Evolutionary conservation across 352 stramenopile species (phyloP).

Genomic region (Globisporangium canariense): DNA sequence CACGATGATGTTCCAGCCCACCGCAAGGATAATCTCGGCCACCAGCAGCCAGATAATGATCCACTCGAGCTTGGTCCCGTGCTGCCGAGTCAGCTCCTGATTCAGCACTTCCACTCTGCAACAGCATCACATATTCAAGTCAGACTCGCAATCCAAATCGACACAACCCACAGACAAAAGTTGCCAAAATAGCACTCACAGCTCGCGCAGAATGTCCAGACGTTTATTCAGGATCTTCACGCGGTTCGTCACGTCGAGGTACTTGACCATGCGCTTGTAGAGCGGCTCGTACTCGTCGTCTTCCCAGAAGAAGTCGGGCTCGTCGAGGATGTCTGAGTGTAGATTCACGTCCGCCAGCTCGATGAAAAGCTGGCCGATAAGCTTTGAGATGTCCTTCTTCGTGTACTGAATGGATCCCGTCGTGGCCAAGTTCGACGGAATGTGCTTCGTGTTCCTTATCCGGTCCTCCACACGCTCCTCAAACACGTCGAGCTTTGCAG

Average conservation of each 20-base stretch:
- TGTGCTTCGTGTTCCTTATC: conserved; percentile 81
- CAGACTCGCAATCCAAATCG: neutral
- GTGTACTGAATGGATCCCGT: conserved; percentile 88
- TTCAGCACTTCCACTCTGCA: conserved; percentile 87
- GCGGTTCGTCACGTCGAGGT: conserved; percentile 89
- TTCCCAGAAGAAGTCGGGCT: conserved; percentile 92
- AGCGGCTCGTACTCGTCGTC: conserved; percentile 89
- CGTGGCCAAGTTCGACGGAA: conserved; percentile 82
- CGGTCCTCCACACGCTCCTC: conserved; percentile 85
- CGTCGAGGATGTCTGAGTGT: conserved; percentile 92
- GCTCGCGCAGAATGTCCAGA: conserved; percentile 89
- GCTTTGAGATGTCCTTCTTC: conserved; percentile 87
- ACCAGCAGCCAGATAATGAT: conserved; percentile 94
- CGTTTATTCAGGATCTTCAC: conserved; percentile 93
- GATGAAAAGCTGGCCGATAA: conserved; percentile 90
- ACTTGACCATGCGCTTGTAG: conserved; percentile 89
- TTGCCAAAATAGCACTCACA: conserved; percentile 41
- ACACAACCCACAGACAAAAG: neutral
- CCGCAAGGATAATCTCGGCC: conserved; percentile 82
- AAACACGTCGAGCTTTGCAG: conserved; percentile 89
- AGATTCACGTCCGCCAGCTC: conserved; percentile 90
- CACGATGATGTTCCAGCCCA: conserved; percentile 79
- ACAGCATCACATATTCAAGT: neutral
- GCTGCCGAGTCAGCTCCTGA: conserved; percentile 83
- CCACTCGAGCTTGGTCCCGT: conserved; percentile 90